Evolutionary conservation across 768 basidiomycete genomes (phyloP).

Genomic region (Phanerodontia chrysosporium): DNA sequence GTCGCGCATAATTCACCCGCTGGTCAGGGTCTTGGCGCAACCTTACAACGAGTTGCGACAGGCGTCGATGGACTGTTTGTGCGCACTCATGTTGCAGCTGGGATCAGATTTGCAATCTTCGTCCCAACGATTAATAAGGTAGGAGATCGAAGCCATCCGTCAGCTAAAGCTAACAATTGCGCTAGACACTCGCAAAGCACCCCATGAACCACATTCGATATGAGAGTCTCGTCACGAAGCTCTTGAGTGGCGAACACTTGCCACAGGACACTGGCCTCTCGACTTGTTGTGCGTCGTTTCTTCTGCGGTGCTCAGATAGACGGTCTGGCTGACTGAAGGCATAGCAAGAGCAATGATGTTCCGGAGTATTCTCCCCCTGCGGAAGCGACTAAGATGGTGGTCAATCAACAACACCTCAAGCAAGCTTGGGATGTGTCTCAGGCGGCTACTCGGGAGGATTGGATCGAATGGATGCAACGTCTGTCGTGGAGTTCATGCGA

Average conservation of each 20-base stretch:
- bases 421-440: constrained; percentile 91
- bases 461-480: constrained; percentile 93
- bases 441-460: constrained; percentile 77
- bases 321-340: neutral
- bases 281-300: constrained; percentile 48
- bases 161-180: neutral
- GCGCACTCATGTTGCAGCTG: constrained; percentile 87
- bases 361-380: constrained; percentile 74
- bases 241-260: constrained; percentile 87
- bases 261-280: constrained; percentile 78
- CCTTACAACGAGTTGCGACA: constrained; percentile 75
- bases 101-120: constrained; percentile 95
- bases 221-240: constrained; percentile 81
- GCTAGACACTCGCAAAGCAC: constrained; percentile 27
- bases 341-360: constrained; percentile 45
- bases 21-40: constrained; percentile 79
- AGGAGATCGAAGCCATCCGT: constrained; percentile 12
- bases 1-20: constrained; percentile 92
- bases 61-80: constrained; percentile 90
- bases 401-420: constrained; percentile 96
- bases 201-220: constrained; percentile 77
- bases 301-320: neutral
- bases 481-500: constrained; percentile 96
- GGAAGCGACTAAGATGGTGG: constrained; percentile 83
- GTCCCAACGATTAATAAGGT: constrained; percentile 97